Percentiles rank a stretch among this genome's conserved stretches.
Evolutionary conservation across 2,329 filamentous ascomycete species (phyloP).

Genomic region (Exophiala sideris): DNA sequence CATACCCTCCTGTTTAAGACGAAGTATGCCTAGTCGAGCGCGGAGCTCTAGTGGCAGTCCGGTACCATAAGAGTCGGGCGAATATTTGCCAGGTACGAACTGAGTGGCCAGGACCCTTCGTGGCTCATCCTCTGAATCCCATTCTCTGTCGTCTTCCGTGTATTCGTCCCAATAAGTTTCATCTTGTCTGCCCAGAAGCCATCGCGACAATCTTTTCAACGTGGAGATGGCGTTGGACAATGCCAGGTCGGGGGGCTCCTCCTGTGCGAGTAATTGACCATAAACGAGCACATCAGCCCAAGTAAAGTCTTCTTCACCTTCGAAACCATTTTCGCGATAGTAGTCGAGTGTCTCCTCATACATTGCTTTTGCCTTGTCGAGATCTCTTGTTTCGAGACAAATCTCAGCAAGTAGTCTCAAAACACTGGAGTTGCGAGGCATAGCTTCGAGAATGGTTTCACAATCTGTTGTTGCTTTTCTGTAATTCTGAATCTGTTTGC

Average conservation of each 20-base stretch:
- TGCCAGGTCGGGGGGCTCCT: slow-evolving; percentile 44
- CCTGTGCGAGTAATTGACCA: slow-evolving; percentile 70
- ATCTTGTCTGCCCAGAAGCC: slow-evolving; percentile 71
- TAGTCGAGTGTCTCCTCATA: slow-evolving; percentile 54
- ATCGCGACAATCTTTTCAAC: slow-evolving; percentile 71
- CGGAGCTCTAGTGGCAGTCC: slow-evolving; percentile 78
- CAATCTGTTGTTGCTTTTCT: slow-evolving; percentile 50
- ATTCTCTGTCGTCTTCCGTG: slow-evolving; percentile 76
- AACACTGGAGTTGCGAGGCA: slow-evolving; percentile 53
- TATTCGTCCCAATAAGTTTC: slow-evolving; percentile 76
- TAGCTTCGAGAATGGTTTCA: slow-evolving; percentile 52
- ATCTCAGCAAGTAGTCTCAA: slow-evolving; percentile 56
- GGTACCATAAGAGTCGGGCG: slow-evolving; percentile 62
- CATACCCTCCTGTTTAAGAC: slow-evolving; percentile 65
- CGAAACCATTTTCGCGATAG: slow-evolving; percentile 42
- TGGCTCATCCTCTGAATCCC: slow-evolving; percentile 69
- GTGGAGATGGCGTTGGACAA: slow-evolving; percentile 59
- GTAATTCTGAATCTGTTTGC: slow-evolving; percentile 49
- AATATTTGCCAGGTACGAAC: slow-evolving; percentile 57
- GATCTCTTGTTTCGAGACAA: slow-evolving; percentile 51
- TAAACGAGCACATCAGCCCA: slow-evolving; percentile 89
- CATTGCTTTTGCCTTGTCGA: slow-evolving; percentile 46
- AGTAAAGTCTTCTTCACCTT: slow-evolving; percentile 45
- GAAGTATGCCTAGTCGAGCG: slow-evolving; percentile 76
- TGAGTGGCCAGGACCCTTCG: slow-evolving; percentile 61